Percentiles rank a stretch among this genome's conserved stretches.
Evolutionary conservation across 192 early-diverging fungal species (phyloP).

Genomic region (Rhizoclosmatium sp.): DNA sequence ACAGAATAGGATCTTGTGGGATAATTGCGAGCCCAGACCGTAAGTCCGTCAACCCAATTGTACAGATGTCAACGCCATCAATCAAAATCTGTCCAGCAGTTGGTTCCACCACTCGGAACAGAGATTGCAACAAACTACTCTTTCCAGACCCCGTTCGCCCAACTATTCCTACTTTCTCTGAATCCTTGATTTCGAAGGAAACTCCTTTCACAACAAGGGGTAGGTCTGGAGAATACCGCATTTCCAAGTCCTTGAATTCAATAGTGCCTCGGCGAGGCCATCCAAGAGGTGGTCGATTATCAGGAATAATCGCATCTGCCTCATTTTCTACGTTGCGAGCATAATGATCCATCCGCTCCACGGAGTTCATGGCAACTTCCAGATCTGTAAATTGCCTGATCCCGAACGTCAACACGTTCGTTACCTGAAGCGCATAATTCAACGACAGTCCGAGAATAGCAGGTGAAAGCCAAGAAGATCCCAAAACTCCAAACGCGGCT

Average conservation of each 20-base stretch:
- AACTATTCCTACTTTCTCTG: conserved; percentile 51
- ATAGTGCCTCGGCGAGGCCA: conserved; percentile 33
- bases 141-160: conserved; percentile 56
- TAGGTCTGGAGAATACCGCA: conserved; percentile 60
- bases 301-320: conserved; percentile 55
- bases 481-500: conserved; percentile 72
- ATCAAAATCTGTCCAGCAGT: conserved; percentile 68
- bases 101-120: conserved; percentile 60
- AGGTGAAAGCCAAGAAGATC: conserved; percentile 68
- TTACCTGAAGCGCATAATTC: conserved; percentile 78
- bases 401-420: conserved; percentile 75
- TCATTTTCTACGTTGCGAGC: conserved; percentile 46
- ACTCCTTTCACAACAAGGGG: conserved; percentile 40
- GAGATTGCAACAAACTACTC: conserved; percentile 34
- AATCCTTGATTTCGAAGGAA: conserved; percentile 23
- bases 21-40: conserved; percentile 76
- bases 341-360: conserved; percentile 61
- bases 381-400: conserved; percentile 76
- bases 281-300: conserved; percentile 34
- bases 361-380: conserved; percentile 56
- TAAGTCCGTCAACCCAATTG: conserved; percentile 52
- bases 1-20: conserved; percentile 86
- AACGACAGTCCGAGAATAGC: conserved; percentile 1
- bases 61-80: conserved; percentile 78
- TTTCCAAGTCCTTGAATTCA: conserved; percentile 27